A percentile compares a stretch with the other conserved stretches of the same genome.
Conservation (phyloP, 106 monocot genomes). For the Phalaenopsis aphrodite region DNA sequence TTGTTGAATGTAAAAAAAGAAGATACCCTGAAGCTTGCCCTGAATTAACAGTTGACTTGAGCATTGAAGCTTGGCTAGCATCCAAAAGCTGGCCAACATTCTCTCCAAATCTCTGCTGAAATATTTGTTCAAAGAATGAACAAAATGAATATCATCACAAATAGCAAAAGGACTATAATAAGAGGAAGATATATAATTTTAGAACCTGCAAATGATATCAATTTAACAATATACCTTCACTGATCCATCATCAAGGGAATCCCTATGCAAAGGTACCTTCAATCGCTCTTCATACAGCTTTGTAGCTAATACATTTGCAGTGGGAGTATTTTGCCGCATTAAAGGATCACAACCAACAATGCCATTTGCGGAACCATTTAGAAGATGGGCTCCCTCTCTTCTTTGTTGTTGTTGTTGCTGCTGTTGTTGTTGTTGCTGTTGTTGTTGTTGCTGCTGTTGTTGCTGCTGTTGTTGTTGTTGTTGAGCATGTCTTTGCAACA, state of each 20-base stretch:
- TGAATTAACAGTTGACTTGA: slow-evolving; percentile 40
- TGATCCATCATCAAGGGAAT: slow-evolving; percentile 58
- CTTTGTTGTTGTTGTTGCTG: slow-evolving; percentile 50
- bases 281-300: slow-evolving; percentile 78
- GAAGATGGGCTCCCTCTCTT: slow-evolving; percentile 45
- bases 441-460: slow-evolving; percentile 37
- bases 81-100: slow-evolving; percentile 44
- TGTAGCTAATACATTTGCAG: slow-evolving; percentile 73
- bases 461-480: slow-evolving; percentile 46
- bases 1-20: not conserved
- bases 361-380: slow-evolving; percentile 61
- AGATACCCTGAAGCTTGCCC: slow-evolving; percentile 53
- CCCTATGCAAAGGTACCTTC: slow-evolving; percentile 58
- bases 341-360: slow-evolving; percentile 52
- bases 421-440: slow-evolving; percentile 44
- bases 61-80: slow-evolving; percentile 46
- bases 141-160: slow-evolving; percentile 16
- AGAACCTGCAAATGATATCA: not conserved
- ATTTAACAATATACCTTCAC: slow-evolving; percentile 40
- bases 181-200: not conserved
- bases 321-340: slow-evolving; percentile 52
- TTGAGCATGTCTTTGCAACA: slow-evolving; percentile 35
- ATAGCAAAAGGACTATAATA: not conserved
- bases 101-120: slow-evolving; percentile 27
- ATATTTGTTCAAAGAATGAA: slow-evolving; percentile 5